Base-by-base conservation (phyloP, 352 stramenopile genomes). In the Globisporangium cystogenes region DNA sequence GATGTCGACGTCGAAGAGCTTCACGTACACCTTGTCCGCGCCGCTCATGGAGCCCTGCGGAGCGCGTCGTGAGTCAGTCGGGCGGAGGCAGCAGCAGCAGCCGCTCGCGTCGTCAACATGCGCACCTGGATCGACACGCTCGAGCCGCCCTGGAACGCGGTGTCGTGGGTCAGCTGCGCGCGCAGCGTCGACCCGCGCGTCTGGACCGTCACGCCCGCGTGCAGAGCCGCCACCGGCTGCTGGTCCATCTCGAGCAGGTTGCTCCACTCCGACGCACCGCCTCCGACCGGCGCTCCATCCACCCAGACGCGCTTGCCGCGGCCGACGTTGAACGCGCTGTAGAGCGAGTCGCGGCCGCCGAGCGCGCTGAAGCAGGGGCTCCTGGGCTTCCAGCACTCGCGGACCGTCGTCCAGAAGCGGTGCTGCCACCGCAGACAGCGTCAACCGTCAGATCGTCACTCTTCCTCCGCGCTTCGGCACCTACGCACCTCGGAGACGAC, bases 1-100 rank as follows among this genome's bases (percentile, higher is more conserved):
- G 24, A 76, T 67, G 35, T 76, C 68, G 10, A 67, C 62, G 21
- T 74, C 68, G 23, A 67, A 74, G 40, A 76, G 65, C 53, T 76
- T 76, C 33, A 74, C 67, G 51, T 73, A 76, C 23, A 57, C 54
- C 20, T 74, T 74, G 43, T 74, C 65, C 3, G 52, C 57, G 16
- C 55, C 56, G 40, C 51, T 31, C 54, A 74, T 53, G 52, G 60
- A 55, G n/a, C 68, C 68, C 62, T 76, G 39, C 4, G 4, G n/a
- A 57, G 35, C 42, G n/a, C 55, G 36, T 12, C 24, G 42, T 23
- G 23, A 44, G 7, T 23, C 35, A 44, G 7, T 15, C 14, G 10
- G 43, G 23, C 7, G 12, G 12, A 36, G 33, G 6, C 12, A 18
- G 5, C 33, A 18, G 12, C 31, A 39, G 15, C 31, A 15, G 8